Base-by-base conservation (phyloP, 768 basidiomycete genomes). In the Panaeolus cyanescens region DNA sequence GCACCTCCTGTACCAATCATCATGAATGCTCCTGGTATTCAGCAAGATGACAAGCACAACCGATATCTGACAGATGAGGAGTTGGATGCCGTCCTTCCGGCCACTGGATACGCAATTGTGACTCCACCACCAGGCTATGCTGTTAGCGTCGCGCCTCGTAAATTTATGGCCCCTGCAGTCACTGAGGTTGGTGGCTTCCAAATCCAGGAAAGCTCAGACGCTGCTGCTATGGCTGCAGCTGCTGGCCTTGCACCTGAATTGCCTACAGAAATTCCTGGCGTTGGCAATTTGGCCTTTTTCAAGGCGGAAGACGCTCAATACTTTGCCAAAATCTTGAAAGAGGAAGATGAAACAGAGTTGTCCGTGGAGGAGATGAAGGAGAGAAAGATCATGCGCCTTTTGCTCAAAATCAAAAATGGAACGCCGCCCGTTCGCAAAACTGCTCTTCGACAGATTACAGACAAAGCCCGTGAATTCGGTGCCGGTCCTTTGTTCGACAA, bases 341-440 rank as follows among this genome's bases (percentile, higher is more conserved):
- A 97, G 77, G 96, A 96, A 74, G 95, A 98, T 68, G 97, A 99
- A 76, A 92, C 90, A 1, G 88, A 91, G 72, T 80, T 98, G 53
- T 87, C 91, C 0, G 91, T 99, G 7, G 97, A 99, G 55, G 97
- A 99, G 79, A 92, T 99, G 88, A 99, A 99, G 79, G 97, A 99
- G 79, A 89, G 96, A 71, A 99, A 99, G 76, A 99, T 99, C 68
- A 98, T 99, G 96, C 90, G 97, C 25, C 79, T 99, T 22, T 80
- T 99, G 57, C 84, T 99, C 67, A 99, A 99, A 78, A 99, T 99
- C 78, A 99, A 99, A 83, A 99, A 99, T 71, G 97, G 97, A 54
- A 99, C 96, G 2, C 97, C 97, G 28, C 96, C 97, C 10, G 95
- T 98, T 61, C 90, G 97, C 60, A 99, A 99, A 76, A 95, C 96